Evolutionary conservation across 495 filamentous ascomycete genomes (phyloP).

Genomic region (Staphylotrichum tortipilum): DNA sequence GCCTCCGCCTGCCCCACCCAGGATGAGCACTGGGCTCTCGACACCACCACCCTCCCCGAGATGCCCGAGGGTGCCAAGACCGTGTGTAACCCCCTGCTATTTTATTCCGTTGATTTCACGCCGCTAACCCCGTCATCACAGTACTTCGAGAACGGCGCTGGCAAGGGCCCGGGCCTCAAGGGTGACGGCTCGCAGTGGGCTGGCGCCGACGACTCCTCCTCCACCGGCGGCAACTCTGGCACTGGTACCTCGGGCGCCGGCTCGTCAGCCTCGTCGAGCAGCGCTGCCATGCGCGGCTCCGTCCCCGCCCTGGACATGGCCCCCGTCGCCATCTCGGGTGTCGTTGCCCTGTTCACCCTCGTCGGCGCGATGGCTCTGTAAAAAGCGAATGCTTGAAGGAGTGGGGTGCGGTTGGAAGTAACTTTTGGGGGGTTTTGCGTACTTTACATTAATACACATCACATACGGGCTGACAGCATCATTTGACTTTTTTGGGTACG

Average conservation of each 20-base stretch:
- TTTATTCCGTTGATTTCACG: neutral
- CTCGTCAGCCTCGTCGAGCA: conserved; percentile 21
- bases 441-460: neutral
- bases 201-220: conserved; percentile 39
- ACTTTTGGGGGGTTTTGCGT: neutral
- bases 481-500: neutral
- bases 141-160: conserved; percentile 67
- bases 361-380: conserved; percentile 60
- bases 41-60: conserved; percentile 54
- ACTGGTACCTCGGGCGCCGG: conserved; percentile 49
- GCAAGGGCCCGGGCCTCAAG: conserved; percentile 60
- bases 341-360: conserved; percentile 52
- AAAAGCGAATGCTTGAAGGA: no score
- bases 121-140: conserved; percentile 28
- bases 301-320: conserved; percentile 41
- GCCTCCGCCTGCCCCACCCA: conserved; percentile 61
- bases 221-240: conserved; percentile 27
- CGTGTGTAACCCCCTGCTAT: neutral
- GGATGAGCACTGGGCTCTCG: conserved; percentile 67
- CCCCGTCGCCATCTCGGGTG: conserved; percentile 46
- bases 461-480: neutral
- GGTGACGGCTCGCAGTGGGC: conserved; percentile 67
- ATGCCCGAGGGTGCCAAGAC: conserved; percentile 58
- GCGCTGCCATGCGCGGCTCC: conserved; percentile 33
- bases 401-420: neutral